These are phyloP conservation scores for Plasmodium berghei DNA, from an alignment of 169 alveolate genomes.

Conservation along the genomic window DNA sequence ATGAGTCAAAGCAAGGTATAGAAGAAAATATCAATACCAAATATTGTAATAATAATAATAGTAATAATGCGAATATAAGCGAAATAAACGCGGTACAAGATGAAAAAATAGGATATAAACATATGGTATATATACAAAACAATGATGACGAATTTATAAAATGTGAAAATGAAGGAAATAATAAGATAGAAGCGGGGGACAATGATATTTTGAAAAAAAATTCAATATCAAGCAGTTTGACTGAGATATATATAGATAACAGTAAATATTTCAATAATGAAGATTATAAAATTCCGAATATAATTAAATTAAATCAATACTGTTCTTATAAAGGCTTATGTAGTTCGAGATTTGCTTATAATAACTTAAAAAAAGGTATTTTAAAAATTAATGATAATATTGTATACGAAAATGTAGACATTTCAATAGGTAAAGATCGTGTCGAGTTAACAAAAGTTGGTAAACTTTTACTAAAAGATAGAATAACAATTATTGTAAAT, in stretches of 20 bases:
- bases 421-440: slow-evolving; percentile 23
- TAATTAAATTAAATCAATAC: slow-evolving; percentile 39
- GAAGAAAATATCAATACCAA: background rate
- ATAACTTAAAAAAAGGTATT: slow-evolving; percentile 55
- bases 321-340: slow-evolving; percentile 64
- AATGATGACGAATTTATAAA: too few relatives aligned
- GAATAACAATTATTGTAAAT: slow-evolving; percentile 70
- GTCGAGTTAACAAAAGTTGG: slow-evolving; percentile 66
- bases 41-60: too few relatives aligned
- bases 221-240: slow-evolving; percentile 34
- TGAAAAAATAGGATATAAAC: background rate
- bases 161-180: background rate
- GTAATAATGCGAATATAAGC: background rate
- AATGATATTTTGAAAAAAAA: background rate
- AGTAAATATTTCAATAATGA: slow-evolving; percentile 26
- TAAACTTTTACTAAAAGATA: slow-evolving; percentile 37
- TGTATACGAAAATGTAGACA: slow-evolving; percentile 28
- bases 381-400: slow-evolving; percentile 59
- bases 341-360: slow-evolving; percentile 69
- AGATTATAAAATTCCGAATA: background rate
- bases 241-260: slow-evolving; percentile 51
- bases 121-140: background rate
- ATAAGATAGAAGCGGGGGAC: background rate
- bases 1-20: background rate
- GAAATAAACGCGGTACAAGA: background rate